phyloP scores from a whole-genome alignment of 164 flowering plant species.

The Piper longum region DNA sequence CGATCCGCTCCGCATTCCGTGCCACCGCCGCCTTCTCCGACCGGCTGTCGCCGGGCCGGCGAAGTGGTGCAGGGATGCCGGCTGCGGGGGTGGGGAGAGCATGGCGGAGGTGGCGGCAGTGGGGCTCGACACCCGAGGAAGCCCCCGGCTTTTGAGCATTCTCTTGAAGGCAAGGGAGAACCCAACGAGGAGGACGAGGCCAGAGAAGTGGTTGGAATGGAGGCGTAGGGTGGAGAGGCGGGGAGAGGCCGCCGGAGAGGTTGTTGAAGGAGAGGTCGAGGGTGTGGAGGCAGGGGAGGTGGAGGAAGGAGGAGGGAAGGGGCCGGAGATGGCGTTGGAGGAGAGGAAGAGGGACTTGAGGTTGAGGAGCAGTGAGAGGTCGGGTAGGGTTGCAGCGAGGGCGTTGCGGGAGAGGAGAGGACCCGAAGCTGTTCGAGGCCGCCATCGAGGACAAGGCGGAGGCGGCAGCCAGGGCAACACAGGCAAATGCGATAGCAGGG shows the following conservation, averaged over 20 bases:
- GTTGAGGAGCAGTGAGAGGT: conserved; percentile 45
- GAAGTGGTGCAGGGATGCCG: no score
- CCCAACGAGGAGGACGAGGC: no score
- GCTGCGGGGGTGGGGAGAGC: no score
- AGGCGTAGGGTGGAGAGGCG: conserved; percentile 45
- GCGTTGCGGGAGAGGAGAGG: conserved; percentile 67
- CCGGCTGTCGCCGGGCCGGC: no score
- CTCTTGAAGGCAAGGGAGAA: no score
- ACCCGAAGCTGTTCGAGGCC: conserved; percentile 68
- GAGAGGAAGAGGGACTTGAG: conserved; percentile 64
- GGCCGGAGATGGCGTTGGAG: conserved; percentile 58
- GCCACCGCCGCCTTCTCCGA: no score
- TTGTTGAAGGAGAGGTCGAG: conserved; percentile 60
- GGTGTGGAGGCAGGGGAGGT: conserved; percentile 47
- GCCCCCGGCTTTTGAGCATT: no score
- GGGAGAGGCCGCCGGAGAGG: conserved; percentile 51
- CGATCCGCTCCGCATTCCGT: no score
- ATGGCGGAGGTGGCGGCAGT: no score
- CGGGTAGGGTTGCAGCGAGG: conserved; percentile 73
- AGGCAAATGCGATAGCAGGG: no score
- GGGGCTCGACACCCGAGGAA: no score
- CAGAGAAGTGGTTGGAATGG: conserved; percentile 48
- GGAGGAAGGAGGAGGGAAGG: conserved; percentile 43
- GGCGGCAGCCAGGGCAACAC: conserved; percentile 14
- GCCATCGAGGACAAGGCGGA: conserved; percentile 38